Conservation (phyloP, 2,329 filamentous ascomycete species). For the Intubia oerlemansii region DNA sequence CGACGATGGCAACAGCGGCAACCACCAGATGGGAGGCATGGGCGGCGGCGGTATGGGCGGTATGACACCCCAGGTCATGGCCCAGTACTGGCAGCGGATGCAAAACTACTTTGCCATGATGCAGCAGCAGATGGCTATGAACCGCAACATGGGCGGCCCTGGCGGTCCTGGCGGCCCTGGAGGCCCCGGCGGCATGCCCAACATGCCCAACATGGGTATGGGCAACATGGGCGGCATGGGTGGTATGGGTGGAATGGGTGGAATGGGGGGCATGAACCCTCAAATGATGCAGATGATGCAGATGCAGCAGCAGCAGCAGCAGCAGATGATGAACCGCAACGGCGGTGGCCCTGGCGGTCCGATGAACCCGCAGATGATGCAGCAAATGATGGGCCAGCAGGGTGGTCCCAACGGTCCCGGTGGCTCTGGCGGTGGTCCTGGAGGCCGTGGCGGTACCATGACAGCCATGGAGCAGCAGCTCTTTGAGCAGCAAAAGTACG, state of each 20-base stretch:
- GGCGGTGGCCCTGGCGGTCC: slow-evolving; percentile 7
- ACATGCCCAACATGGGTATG: slow-evolving; percentile 24
- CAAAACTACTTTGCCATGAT: slow-evolving; percentile 92
- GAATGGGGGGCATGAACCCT: slow-evolving; percentile 39
- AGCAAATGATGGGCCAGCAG: slow-evolving; percentile 23
- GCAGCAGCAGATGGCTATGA: slow-evolving; percentile 85
- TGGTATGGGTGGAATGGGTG: no score
- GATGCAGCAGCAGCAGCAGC: slow-evolving; percentile 23
- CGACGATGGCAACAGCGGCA: slow-evolving; percentile 15
- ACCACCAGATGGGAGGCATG: slow-evolving; percentile 17
- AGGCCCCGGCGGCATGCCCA: slow-evolving; percentile 27
- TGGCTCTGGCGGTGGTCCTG: slow-evolving; percentile 1
- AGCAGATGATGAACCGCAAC: slow-evolving; percentile 9
- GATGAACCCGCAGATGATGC: slow-evolving; percentile 35
- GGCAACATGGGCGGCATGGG: slow-evolving; percentile 11
- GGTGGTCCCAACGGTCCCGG: slow-evolving; percentile 3
- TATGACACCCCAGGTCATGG: slow-evolving; percentile 95
- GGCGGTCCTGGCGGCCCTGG: no score
- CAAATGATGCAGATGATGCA: slow-evolving; percentile 52
- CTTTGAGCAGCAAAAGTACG: slow-evolving; percentile 63
- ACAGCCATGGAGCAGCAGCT: slow-evolving; percentile 51
- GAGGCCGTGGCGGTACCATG: slow-evolving; percentile 6
- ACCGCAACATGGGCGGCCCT: slow-evolving; percentile 38
- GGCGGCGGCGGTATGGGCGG: slow-evolving; percentile 21
- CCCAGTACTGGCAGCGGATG: slow-evolving; percentile 96